Evolutionary conservation across 2,329 filamentous ascomycete genomes (phyloP), one percentile per base, ranked within the genome.

Genomic region (Hypoxylon sp.): DNA sequence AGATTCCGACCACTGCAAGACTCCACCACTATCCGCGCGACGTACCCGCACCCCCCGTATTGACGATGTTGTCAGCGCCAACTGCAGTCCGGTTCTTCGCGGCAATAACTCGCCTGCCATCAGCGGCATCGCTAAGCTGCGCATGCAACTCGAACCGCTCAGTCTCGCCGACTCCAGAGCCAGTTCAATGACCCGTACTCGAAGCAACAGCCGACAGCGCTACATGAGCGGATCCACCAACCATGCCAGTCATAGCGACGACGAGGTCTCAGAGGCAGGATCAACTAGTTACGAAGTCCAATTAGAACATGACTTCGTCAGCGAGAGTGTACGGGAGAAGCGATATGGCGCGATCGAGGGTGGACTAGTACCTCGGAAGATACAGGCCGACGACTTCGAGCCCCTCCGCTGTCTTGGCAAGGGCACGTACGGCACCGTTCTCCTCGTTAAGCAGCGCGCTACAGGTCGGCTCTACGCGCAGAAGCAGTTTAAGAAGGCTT

Each of bases 401-500:
- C 89, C 92, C 10, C 83, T 99, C 55, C 92, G 93, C 53, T 98
- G 95, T 79, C 90, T 99, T 21, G 97, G 97, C 62, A 98, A 98
- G 78, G 96, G 96, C 52, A 94, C 96, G 13, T 99, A 96, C 78
- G 96, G 96, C 36, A 99, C 95, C 0, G 97, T 99, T 10, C 83
- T 97, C 49, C 86, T 99, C 28, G 97, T 99, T 67, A 96, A 94
- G 81, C 95, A 99, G 82, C 89, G 89, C 55, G 83, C 89, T 30
- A 98, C 94, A 1, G 96, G 96, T 45, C 90, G 93, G 46, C 87
- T 99, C 4, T 99, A 94, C 76, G 97, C 96, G 0, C 97, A 99
- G 83, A 99, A 99, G 84, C 95, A 98, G 81, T 96, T 99, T 82
- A 96, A 95, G 79, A 99, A 99, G 82, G 96, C 97, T 0, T 97